A percentile compares a stretch with the other conserved stretches of the same genome.
These are phyloP conservation scores for Alternaria arborescens DNA, from an alignment of 2,329 filamentous ascomycete genomes.

Conservation along the genomic window DNA sequence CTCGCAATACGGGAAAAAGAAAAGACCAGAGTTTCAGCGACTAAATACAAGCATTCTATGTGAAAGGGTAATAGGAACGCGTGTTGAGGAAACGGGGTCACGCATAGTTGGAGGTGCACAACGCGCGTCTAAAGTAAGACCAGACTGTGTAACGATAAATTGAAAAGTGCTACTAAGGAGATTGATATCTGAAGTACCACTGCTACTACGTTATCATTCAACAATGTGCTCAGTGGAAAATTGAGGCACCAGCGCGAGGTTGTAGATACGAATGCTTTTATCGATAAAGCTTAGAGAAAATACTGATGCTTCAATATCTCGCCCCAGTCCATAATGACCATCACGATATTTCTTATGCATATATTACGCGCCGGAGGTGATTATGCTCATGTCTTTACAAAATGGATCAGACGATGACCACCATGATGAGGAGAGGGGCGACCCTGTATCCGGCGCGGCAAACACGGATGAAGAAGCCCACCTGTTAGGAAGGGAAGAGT, in stretches of 20 bases:
- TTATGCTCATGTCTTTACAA: conserved; percentile 8
- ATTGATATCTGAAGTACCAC: neutral
- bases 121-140: neutral
- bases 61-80: neutral
- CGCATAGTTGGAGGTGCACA: neutral
- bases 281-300: conserved; percentile 1
- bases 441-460: conserved; percentile 10
- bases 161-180: neutral
- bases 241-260: neutral
- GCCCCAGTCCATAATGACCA: conserved; percentile 1
- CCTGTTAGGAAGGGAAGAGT: conserved; percentile 36
- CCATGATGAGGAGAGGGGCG: conserved; percentile 17
- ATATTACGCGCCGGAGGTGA: neutral
- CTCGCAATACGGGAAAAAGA: neutral
- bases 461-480: conserved; percentile 42
- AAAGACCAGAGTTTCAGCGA: neutral
- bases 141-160: neutral
- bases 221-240: neutral
- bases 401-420: neutral
- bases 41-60: neutral
- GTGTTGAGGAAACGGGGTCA: neutral
- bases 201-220: neutral
- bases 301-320: neutral
- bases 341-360: neutral
- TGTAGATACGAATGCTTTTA: neutral